Conservation (phyloP, 441 rosid species). For the Lepidium campestre region DNA sequence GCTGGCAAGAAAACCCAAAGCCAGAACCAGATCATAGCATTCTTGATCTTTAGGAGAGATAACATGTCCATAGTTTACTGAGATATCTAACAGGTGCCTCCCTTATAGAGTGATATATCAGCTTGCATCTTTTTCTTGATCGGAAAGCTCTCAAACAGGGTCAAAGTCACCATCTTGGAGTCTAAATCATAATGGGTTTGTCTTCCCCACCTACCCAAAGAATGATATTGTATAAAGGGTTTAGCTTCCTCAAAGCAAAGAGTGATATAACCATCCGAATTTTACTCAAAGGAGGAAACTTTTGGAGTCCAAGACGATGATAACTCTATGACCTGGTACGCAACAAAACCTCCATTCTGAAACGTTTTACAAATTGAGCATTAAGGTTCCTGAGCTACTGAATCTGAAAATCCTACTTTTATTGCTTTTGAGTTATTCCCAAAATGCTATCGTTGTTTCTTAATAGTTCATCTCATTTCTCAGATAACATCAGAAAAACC, state of each 20-base stretch:
- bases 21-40: not conserved
- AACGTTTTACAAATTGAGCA: not conserved
- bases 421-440: not conserved
- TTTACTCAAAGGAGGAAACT: not conserved
- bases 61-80: not conserved
- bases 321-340: not conserved
- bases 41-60: not conserved
- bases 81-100: not conserved
- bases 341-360: not conserved
- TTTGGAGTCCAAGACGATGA: not conserved
- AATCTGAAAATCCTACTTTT: not conserved
- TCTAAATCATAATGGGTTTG: not conserved
- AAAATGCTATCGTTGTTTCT: not conserved
- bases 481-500: not conserved
- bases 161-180: not conserved
- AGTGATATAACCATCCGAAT: not conserved
- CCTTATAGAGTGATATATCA: not conserved
- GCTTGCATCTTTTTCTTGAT: not conserved
- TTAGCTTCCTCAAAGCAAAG: not conserved
- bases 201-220: not conserved
- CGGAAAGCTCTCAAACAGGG: not conserved
- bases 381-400: not conserved
- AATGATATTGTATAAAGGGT: not conserved
- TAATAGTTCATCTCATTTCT: not conserved
- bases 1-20: too few relatives aligned